These are phyloP conservation scores for Thymus quinquecostatus DNA, from an alignment of 257 asterid species.

Conservation along the genomic window DNA sequence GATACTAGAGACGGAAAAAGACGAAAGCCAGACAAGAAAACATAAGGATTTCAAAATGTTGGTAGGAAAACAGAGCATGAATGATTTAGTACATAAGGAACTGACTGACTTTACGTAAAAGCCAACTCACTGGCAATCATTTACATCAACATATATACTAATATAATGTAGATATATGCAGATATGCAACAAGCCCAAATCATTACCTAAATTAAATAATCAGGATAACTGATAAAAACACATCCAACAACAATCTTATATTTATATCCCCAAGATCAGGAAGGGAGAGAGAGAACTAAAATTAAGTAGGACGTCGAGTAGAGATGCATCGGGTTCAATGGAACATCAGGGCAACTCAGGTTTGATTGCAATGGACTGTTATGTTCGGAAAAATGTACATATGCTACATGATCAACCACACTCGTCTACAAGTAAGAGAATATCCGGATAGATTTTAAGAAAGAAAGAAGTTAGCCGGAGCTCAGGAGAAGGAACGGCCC, in stretches of 20 bases:
- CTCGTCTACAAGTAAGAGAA: constrained; percentile 11
- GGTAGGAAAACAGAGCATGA: background rate
- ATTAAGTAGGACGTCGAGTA: background rate
- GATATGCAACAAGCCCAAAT: too few species aligned
- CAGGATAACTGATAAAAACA: too few species aligned
- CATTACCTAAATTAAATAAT: too few species aligned
- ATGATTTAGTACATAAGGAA: constrained; percentile 9
- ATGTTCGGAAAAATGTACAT: constrained; percentile 6
- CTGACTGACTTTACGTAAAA: constrained; percentile 12
- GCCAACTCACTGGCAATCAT: constrained; percentile 8
- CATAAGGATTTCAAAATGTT: background rate
- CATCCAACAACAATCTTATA: constrained; percentile 16
- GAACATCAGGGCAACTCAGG: background rate
- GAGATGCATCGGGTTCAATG: background rate
- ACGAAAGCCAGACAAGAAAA: background rate
- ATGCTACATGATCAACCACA: constrained; percentile 24
- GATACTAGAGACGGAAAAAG: too few species aligned
- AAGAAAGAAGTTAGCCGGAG: constrained; percentile 11
- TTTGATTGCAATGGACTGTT: background rate
- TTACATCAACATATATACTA: background rate
- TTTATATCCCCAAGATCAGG: background rate
- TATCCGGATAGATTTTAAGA: background rate
- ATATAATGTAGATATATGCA: background rate
- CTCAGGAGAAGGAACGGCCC: constrained; percentile 16
- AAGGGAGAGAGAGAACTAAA: background rate